A percentile compares a stretch with the other conserved stretches of the same genome.
Evolutionary conservation across 371 early-diverging fungal species (phyloP).

Genomic region (Lichtheimia ramosa): DNA sequence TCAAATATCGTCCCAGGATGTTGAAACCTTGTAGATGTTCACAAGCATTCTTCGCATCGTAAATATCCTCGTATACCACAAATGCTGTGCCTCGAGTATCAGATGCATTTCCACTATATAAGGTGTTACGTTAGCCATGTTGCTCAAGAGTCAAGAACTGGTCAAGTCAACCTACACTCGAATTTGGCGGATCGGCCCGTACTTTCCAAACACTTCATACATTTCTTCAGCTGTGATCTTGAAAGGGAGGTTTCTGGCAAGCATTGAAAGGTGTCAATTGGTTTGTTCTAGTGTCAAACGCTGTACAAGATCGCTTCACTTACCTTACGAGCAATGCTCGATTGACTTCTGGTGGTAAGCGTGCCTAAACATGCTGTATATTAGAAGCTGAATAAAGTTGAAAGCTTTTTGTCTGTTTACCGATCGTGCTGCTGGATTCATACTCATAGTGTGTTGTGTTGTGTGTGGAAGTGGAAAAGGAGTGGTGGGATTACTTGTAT

Average conservation of each 20-base stretch:
- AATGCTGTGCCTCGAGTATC: conserved; percentile 95
- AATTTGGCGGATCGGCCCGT: conserved; percentile 95
- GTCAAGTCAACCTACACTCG: conserved; percentile 56
- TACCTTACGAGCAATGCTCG: conserved; percentile 87
- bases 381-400: neutral
- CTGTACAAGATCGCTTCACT: neutral
- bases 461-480: conserved; percentile 1
- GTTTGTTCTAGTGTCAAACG: neutral
- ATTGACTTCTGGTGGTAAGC: conserved; percentile 93
- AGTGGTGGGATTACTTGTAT: neutral
- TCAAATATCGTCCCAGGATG: conserved; percentile 91
- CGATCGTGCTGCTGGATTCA: conserved; percentile 3
- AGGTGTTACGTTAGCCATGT: neutral
- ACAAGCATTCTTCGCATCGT: conserved; percentile 95
- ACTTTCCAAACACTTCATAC: conserved; percentile 97
- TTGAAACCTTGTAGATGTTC: conserved; percentile 95
- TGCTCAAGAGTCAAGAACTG: too few relatives aligned
- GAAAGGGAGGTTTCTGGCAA: conserved; percentile 84
- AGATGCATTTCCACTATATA: conserved; percentile 70
- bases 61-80: conserved; percentile 97
- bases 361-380: conserved; percentile 49
- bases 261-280: neutral
- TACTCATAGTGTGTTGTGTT: neutral
- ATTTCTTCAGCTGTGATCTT: conserved; percentile 94
- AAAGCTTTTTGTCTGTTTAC: neutral